Base-by-base conservation (phyloP, 2,329 filamentous ascomycete genomes). In the Xenosphaeropsis pyriputrescens region DNA sequence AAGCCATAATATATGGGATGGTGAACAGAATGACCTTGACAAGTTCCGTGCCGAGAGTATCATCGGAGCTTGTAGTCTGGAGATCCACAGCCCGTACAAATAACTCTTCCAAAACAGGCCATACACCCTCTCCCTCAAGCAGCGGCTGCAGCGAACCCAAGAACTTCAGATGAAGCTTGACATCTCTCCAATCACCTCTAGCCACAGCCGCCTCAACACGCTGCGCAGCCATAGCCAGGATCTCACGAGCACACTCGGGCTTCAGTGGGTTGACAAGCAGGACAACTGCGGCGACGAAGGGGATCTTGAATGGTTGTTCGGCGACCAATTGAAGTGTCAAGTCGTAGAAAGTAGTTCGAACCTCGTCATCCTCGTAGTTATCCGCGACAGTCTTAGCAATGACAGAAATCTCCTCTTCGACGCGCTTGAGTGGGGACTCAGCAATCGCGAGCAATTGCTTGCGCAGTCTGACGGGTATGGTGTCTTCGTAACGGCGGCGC, bases 241-340 rank as follows among this genome's bases (percentile, higher is more conserved):
- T 65, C 45, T 85, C 74, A 29, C 69, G 68, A 22, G 80, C 73
- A 29, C 93, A 67, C 47, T 91, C 82, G 4, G 80, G 68, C 53
- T 85, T 85, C 49, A 82, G 62, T 18, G 74, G 72, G 61, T 96
- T 95, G 46, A 79, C 72, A 40, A 85, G 72, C 41, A 94, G 69
- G 32, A 93, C 71, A 12, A 89, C 78, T 15, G 83, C 85, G 8
- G 88, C 86, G 29, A 93, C 71, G 55, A 95, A 96, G 0, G 91
- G 89, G n/a, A 86, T 93, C 67, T 96, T 96, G 58, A 98, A 79
- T 1, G 91, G 91, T 61, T 98, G 91, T 62, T 98, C 91, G 29
- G 85, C 57, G 32, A 82, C 70, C 46, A 96, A 68, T 58, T 89
- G 83, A 41, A 88, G 62, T 6, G 77, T 66, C 19, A 93, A 69